A percentile compares a stretch with the other conserved stretches of the same genome.
phyloP scores from a whole-genome alignment of 345 rosid genomes.

The Populus simonii region DNA sequence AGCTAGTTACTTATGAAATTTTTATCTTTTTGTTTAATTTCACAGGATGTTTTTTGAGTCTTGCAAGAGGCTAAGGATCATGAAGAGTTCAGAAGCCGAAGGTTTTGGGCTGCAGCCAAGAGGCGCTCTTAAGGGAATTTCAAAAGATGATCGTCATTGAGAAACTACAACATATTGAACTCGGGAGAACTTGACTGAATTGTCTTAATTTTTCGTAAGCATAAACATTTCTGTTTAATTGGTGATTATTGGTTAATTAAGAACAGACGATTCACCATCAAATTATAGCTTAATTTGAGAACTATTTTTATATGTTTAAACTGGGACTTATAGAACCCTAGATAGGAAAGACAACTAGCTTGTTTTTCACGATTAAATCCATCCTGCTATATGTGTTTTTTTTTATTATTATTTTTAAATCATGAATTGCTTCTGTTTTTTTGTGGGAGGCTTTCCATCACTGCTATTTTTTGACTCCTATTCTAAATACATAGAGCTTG shows the following conservation, averaged over 20 bases:
- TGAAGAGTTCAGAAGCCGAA: slow-evolving; percentile 51
- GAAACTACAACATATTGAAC: neutral
- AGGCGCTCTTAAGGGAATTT: neutral
- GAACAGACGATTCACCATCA: neutral
- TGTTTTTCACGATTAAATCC: neutral
- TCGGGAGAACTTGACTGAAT: neutral
- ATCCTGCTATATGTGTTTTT: neutral
- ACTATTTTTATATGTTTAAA: neutral
- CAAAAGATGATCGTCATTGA: slow-evolving; percentile 6
- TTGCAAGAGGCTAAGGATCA: slow-evolving; percentile 67
- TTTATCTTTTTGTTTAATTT: neutral
- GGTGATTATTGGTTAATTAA: neutral
- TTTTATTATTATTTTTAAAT: too few species aligned
- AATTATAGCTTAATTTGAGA: neutral
- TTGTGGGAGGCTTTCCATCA: neutral
- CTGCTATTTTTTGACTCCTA: neutral
- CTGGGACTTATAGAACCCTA: neutral
- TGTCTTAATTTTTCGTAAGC: neutral
- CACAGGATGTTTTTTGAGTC: slow-evolving; percentile 68
- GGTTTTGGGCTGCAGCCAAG: slow-evolving; percentile 10
- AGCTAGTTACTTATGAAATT: neutral
- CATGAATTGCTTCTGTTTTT: neutral
- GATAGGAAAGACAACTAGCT: neutral
- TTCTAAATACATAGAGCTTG: too few species aligned
- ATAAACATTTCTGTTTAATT: neutral